Percentiles rank a stretch among this genome's conserved stretches.
Conservation (phyloP, 2,329 filamentous ascomycete genomes). For the Arthroderma uncinatum region DNA sequence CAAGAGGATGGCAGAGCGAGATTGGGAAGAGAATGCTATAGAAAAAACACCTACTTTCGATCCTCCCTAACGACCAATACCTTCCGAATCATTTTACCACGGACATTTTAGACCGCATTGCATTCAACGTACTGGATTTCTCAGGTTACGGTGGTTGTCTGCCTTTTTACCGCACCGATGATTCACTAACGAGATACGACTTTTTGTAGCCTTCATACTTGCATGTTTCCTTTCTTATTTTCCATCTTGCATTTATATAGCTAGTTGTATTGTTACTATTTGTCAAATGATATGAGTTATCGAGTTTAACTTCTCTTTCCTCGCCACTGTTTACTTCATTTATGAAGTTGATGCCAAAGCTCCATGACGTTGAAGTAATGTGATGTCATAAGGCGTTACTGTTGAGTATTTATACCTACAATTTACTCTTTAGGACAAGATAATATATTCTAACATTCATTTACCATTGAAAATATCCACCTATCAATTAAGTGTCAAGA, state of each 20-base stretch:
- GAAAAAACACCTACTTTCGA: neutral
- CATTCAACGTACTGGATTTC: neutral
- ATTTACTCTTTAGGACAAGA: neutral
- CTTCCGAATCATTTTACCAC: too few species aligned
- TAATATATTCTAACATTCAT: neutral
- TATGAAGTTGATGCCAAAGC: too few species aligned
- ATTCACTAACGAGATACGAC: neutral
- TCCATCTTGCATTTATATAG: neutral
- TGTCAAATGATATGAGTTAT: neutral
- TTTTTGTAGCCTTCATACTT: neutral
- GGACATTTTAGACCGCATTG: neutral
- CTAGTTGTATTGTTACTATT: neutral
- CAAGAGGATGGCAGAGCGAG: slow-evolving; percentile 68
- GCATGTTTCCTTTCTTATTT: neutral
- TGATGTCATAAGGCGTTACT: neutral
- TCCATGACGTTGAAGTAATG: neutral
- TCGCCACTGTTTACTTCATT: neutral
- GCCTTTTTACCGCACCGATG: neutral
- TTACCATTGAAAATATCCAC: neutral
- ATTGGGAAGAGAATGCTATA: slow-evolving; percentile 64
- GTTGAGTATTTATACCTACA: neutral
- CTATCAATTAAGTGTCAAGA: neutral
- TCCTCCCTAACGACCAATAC: too few species aligned
- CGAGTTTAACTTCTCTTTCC: neutral
- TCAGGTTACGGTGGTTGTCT: neutral